Conservation (phyloP, 176 grass and related monocot genomes). For the Chrysopogon serrulatus region DNA sequence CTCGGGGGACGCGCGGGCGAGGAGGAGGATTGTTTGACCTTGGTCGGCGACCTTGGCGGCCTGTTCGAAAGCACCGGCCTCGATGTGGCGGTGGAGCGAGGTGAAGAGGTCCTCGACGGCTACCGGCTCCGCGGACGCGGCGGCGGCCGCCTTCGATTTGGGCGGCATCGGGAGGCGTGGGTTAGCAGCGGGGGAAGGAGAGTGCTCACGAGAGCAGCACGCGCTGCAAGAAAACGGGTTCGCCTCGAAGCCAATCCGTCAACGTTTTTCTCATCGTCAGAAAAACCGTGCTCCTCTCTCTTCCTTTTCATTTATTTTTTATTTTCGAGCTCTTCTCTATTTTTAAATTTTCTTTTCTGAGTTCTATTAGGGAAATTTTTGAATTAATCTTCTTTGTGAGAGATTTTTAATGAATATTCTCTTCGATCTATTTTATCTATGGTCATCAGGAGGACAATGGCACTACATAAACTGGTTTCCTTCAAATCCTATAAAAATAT, state of each 20-base stretch:
- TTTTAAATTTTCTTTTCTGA: too few relatives aligned
- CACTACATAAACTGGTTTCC: too few relatives aligned
- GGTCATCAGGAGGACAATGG: too few relatives aligned
- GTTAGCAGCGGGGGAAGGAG: neutral
- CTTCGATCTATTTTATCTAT: too few relatives aligned
- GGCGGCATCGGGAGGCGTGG: constrained; percentile 50
- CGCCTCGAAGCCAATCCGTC: neutral
- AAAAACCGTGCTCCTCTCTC: too few relatives aligned
- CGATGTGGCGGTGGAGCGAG: constrained; percentile 58
- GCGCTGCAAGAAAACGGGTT: neutral
- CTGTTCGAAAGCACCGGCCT: constrained; percentile 42
- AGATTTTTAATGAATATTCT: too few relatives aligned
- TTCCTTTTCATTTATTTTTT: too few relatives aligned
- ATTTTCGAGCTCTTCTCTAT: too few relatives aligned
- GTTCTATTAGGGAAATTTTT: too few relatives aligned
- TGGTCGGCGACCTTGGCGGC: constrained; percentile 84
- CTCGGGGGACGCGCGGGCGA: neutral
- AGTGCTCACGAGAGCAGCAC: neutral
- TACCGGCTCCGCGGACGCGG: constrained; percentile 31
- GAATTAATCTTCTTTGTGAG: too few relatives aligned
- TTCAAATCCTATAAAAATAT: too few relatives aligned
- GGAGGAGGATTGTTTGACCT: constrained; percentile 32
- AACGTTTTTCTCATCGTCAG: too few relatives aligned
- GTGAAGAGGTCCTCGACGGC: constrained; percentile 79
- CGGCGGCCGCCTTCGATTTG: constrained; percentile 50